phyloP scores from a whole-genome alignment of 306 rosid genomes.

The Lathyrus sativus region DNA sequence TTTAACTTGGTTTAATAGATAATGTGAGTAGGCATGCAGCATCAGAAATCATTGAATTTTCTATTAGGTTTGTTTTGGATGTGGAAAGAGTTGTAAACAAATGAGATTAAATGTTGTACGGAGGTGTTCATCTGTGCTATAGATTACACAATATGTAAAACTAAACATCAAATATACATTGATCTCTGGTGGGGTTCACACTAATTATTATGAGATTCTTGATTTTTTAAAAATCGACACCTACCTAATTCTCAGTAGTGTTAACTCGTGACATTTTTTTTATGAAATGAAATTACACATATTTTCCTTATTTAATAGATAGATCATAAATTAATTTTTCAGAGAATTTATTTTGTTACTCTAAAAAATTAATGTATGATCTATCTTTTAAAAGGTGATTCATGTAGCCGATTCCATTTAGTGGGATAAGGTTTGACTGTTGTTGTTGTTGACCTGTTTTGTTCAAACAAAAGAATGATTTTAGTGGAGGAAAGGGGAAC shows the following conservation, averaged over 20 bases:
- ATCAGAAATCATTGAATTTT: slow-evolving; percentile 32
- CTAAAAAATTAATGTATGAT: too few species aligned
- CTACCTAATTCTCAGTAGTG: slow-evolving; percentile 1
- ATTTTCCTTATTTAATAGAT: background rate
- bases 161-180: slow-evolving; percentile 20
- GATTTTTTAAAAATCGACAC: slow-evolving; percentile 15
- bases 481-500: too few species aligned
- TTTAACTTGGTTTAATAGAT: slow-evolving; percentile 31
- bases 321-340: background rate
- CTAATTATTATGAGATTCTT: slow-evolving; percentile 2
- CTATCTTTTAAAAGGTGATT: too few species aligned
- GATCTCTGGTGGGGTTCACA: background rate
- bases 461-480: background rate
- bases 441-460: too few species aligned
- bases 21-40: slow-evolving; percentile 37
- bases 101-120: slow-evolving; percentile 21
- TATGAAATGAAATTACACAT: background rate
- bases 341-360: background rate
- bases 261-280: background rate
- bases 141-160: slow-evolving; percentile 6
- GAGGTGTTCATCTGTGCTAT: slow-evolving; percentile 13
- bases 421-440: too few species aligned
- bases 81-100: slow-evolving; percentile 10
- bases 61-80: slow-evolving; percentile 15
- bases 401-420: too few species aligned